Evolutionary conservation across 768 basidiomycete genomes (phyloP), one percentile per base, ranked within the genome.

Genomic region (Naganishia onofrii): DNA sequence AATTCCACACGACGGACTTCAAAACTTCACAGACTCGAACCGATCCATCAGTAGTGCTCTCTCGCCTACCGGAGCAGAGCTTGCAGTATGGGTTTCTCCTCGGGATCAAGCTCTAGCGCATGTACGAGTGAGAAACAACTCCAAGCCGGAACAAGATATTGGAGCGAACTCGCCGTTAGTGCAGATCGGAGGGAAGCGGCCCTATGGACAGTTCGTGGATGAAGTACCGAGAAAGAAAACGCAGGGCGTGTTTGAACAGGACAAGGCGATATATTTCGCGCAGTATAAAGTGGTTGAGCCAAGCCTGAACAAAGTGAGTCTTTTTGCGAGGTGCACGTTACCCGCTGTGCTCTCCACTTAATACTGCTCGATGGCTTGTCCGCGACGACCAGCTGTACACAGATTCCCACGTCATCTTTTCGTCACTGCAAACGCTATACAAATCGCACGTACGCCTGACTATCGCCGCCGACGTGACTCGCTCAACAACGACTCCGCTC

Each of bases 251-350:
- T 72, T 68, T 29, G 71, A 68, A 8, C 71, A 68, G 31, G 71
- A 72, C 36, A 68, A 51, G 44, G 67, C 67, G 48, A 36, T 72
- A 10, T 72, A 68, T 66, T 68, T 72, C 51, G 71, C 48, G 19
- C 31, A 44, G 29, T 72, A 46, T 46, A 56, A 31, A 38, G 19
- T 29, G 9, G 57, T 57, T 5, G 60, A 68, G 8, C 17, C 38
- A 7, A 32, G 31, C 17, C 26, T 72, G 60, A 53, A 72, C 42
- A 63, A 55, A 46, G 71, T 72, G 34, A 70, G 60, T 55, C 23
- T 8, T 31, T n/a, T 15, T 17, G 56, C 38, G 32, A 67, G n/a
- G 52, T 17, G n/a, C 42, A 3, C 5, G 7, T 15, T 26, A 51
- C 36, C 2, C 13, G 46, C 12, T 17, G 65, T 1, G 21, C 34